Evolutionary conservation across 1,284 basidiomycete genomes (phyloP).

Genomic region (Irpex sp.): DNA sequence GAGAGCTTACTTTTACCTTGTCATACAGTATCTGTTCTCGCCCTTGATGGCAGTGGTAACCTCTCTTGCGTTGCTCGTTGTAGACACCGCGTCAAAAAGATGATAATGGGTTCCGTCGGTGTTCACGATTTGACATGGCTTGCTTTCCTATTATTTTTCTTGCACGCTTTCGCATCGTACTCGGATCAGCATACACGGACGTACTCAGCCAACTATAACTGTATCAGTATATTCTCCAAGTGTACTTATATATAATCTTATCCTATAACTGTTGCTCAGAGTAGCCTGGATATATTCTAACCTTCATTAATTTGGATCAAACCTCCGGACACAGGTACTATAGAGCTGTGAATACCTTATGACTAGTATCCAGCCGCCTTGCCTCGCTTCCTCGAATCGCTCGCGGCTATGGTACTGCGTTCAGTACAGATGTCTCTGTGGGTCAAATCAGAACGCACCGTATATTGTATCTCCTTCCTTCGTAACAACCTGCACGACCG

Average conservation of each 20-base stretch:
- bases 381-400: slow-evolving; percentile 82
- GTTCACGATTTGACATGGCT: neutral
- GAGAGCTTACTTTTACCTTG: neutral
- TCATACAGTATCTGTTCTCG: slow-evolving; percentile 25
- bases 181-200: neutral
- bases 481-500: slow-evolving; percentile 72
- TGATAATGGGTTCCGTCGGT: neutral
- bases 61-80: slow-evolving; percentile 24
- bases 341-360: no score
- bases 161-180: neutral
- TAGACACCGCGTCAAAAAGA: slow-evolving; percentile 15
- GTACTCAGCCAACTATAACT: neutral
- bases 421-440: neutral
- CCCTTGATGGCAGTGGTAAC: slow-evolving; percentile 28
- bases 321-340: no score
- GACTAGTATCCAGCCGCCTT: slow-evolving; percentile 74
- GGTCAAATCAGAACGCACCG: slow-evolving; percentile 39
- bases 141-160: neutral
- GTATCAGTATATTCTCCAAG: neutral
- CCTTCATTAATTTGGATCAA: no score
- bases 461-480: slow-evolving; percentile 50
- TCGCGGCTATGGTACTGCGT: slow-evolving; percentile 53
- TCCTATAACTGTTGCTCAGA: neutral
- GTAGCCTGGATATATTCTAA: no score
- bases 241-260: neutral